phyloP scores from a whole-genome alignment of 2,329 filamentous ascomycete genomes.

The Cytospora mali region DNA sequence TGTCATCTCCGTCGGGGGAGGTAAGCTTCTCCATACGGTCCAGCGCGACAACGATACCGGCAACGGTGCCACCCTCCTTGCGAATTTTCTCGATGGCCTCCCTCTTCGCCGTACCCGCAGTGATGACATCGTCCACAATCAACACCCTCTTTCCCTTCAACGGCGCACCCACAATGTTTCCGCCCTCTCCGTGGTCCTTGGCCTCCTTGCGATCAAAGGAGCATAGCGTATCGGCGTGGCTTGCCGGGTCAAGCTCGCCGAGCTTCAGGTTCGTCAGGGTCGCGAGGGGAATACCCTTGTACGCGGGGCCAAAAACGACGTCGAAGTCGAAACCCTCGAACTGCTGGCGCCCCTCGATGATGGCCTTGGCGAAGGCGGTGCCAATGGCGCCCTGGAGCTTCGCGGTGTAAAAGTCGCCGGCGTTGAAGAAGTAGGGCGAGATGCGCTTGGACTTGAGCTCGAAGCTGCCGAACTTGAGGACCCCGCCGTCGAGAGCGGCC shows the following conservation, averaged over 20 bases:
- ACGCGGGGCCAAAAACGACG: conserved; percentile 89
- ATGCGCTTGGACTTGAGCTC: conserved; percentile 89
- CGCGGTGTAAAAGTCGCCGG: conserved; percentile 84
- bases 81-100: conserved; percentile 90
- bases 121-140: conserved; percentile 96
- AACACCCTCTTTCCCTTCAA: conserved; percentile 84
- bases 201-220: conserved; percentile 95
- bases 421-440: conserved; percentile 98
- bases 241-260: conserved; percentile 64
- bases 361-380: conserved; percentile 75
- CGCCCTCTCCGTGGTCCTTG: conserved; percentile 94
- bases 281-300: conserved; percentile 95
- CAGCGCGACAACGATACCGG: conserved; percentile 85
- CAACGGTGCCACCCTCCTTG: conserved; percentile 80
- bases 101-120: conserved; percentile 89
- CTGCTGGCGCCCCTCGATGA: conserved; percentile 51
- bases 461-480: conserved; percentile 81
- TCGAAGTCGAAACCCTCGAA: conserved; percentile 63
- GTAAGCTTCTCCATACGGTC: conserved; percentile 85
- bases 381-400: conserved; percentile 77
- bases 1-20: conserved; percentile 64
- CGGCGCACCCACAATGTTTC: conserved; percentile 84
- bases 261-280: conserved; percentile 77
- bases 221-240: conserved; percentile 74
- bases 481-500: conserved; percentile 67